Base-by-base conservation (phyloP, 306 rosid genomes). In the Vachellia pachyceras region DNA sequence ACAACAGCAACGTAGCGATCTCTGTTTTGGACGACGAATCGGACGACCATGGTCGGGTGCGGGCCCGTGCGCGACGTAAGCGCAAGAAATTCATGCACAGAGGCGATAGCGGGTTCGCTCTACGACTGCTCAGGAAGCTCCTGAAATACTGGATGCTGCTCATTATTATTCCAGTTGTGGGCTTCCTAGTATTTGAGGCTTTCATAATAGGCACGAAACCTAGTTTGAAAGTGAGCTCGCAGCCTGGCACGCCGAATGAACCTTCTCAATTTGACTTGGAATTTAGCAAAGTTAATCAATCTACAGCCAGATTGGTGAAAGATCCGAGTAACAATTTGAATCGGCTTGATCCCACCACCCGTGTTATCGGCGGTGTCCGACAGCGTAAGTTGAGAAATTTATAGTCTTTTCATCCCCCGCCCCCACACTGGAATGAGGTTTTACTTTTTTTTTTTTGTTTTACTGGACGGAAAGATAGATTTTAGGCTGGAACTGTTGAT, bases 41-140 rank as follows among this genome's bases (percentile, higher is more conserved):
- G 58, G 96, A 93, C 69, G 99, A 95, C n/a, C 88, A 84, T 71
- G 92, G 91, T 73, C 89, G 96, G 47, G 83, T 83, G 88, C 95
- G 98, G 12, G 87, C 75, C 68, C 96, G 94, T 33, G 91, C 86
- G 37, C 91, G 97, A 12, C 86, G 93, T 72, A 93, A 93, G 84
- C 97, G 94, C 45, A 90, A 82, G 91, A 95, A 90, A 82, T 80
- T 83, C 70, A 71, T 80, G 25, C 78, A 88, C 81, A 85, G 85
- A 76, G 69, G 61, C 55, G 85, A 84, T 76, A 75, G 75, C 40
- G 90, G 81, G 74, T 78, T 89, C 58, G 39, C 81, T 35, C 57
- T 64, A 70, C 90, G 90, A 25, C 45, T 88, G 11, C 63, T 87
- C 22, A 79, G 91, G 71, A 77, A 67, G 79, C 88, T 95, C 25